These are phyloP conservation scores for Gymnopilus dilepis DNA, from an alignment of 768 basidiomycete genomes.

Conservation along the genomic window DNA sequence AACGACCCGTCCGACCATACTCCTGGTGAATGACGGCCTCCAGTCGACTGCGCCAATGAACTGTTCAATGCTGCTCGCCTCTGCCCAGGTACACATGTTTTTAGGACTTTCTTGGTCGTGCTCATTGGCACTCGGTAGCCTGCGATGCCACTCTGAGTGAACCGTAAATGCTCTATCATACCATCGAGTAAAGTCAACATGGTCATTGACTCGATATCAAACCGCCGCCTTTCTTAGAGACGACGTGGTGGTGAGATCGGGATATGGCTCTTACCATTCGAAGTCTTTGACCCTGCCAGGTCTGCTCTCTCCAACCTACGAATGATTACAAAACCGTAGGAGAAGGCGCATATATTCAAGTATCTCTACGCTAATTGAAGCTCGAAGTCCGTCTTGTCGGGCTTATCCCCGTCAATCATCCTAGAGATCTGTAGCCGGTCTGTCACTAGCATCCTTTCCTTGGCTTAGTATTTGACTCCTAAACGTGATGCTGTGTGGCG, in stretches of 20 bases:
- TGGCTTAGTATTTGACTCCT: neutral
- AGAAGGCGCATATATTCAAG: slow-evolving; percentile 39
- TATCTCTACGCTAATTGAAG: slow-evolving; percentile 12
- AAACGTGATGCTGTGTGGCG: slow-evolving; percentile 7
- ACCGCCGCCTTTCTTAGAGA: slow-evolving; percentile 43
- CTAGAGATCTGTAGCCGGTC: slow-evolving; percentile 85
- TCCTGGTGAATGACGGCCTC: slow-evolving; percentile 1
- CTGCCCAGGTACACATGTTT: slow-evolving; percentile 64
- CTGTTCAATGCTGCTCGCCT: slow-evolving; percentile 77
- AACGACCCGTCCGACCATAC: too few relatives aligned
- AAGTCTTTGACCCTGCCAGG: slow-evolving; percentile 41
- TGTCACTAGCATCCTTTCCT: slow-evolving; percentile 17
- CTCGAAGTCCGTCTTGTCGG: slow-evolving; percentile 81
- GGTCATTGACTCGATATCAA: too few relatives aligned
- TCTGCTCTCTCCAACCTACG: slow-evolving; percentile 82
- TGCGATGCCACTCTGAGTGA: slow-evolving; percentile 83
- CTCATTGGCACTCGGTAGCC: slow-evolving; percentile 47
- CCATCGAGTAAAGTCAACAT: slow-evolving; percentile 12
- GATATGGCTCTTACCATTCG: neutral
- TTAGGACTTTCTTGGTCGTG: neutral
- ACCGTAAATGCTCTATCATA: slow-evolving; percentile 53
- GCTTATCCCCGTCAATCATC: slow-evolving; percentile 74
- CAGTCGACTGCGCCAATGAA: slow-evolving; percentile 87
- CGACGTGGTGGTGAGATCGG: slow-evolving; percentile 61
- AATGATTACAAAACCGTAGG: slow-evolving; percentile 91